A percentile compares a stretch with the other conserved stretches of the same genome.
These are phyloP conservation scores for Halophytophthora polymorphica DNA, from an alignment of 352 stramenopile genomes.

Conservation along the genomic window DNA sequence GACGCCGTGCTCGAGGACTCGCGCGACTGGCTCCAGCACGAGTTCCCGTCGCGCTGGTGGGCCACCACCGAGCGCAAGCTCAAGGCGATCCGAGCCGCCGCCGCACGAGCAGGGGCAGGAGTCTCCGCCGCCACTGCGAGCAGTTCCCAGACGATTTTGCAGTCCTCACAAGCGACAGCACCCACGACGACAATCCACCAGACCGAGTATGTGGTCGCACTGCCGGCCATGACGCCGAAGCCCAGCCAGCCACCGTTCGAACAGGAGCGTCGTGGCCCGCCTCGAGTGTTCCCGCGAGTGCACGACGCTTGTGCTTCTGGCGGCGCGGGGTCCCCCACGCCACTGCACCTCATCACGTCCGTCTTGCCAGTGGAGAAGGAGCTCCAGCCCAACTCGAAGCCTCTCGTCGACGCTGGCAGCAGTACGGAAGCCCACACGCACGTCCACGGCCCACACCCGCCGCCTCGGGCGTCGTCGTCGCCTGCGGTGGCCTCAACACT, in stretches of 20 bases:
- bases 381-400: slow-evolving; percentile 10
- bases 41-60: slow-evolving; percentile 59
- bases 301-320: background rate
- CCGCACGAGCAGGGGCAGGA: background rate
- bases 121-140: too few relatives aligned
- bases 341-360: slow-evolving; percentile 23
- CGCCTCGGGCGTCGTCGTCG: slow-evolving; percentile 3
- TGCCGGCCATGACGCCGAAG: slow-evolving; percentile 9
- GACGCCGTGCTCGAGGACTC: slow-evolving; percentile 28
- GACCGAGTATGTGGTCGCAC: slow-evolving; percentile 17
- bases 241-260: slow-evolving; percentile 10
- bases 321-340: slow-evolving; percentile 2
- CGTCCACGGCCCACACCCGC: slow-evolving; percentile 3
- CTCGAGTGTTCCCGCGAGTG: slow-evolving; percentile 17
- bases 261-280: slow-evolving; percentile 13
- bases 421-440: slow-evolving; percentile 3
- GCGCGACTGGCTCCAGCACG: slow-evolving; percentile 35
- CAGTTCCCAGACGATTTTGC: slow-evolving; percentile 1
- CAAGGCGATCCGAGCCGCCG: background rate
- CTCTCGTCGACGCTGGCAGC: background rate
- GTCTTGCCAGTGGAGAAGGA: slow-evolving; percentile 13
- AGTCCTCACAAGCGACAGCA: slow-evolving; percentile 6
- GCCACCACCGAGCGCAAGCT: slow-evolving; percentile 23
- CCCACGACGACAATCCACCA: slow-evolving; percentile 9
- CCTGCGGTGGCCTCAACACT: slow-evolving; percentile 1